Base-by-base conservation (phyloP, 140 eudicot species). In the Stevia rebaudiana region DNA sequence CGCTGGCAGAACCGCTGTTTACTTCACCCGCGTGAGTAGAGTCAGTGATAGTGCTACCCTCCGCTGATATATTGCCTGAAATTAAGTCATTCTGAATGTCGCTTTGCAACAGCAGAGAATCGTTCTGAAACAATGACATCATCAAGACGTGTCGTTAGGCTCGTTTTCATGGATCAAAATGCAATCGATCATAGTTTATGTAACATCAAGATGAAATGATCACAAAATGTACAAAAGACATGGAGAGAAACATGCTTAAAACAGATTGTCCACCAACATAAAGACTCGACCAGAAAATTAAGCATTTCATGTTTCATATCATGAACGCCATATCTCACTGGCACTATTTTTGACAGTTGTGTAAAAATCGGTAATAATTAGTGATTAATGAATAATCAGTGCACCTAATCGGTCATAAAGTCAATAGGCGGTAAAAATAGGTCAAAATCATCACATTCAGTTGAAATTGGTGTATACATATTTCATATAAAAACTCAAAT, bases 21-120 rank as follows among this genome's bases (percentile, higher is more conserved):
- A 91, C 86, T 76, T 91, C 98, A 73, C 85, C 98, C 67, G 56
- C 85, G 31, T 84, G 96, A 82, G 76, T 75, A 70, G 95, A 79
- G 67, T 85, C 96, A 3, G 82, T 78, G 19, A 86, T 39, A 40
- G 84, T 68, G 80, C 89, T 88, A 74, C 86, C 90, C 22, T 54
- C 82, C 59, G 76, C 82, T 50, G 78, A 83, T 21, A 75, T 49
- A 43, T 69, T 79, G 88, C 88, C 78, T 41, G 89, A 89, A 40
- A 84, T 76, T 67, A 86, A 77, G 58, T 83, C 87, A 40, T 75
- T 90, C 11, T 72, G 82, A 68, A 74, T 82, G 60, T 84, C 95
- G 48, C 67, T 59, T 22, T 81, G 81, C 68, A 73, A 69, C 44
- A 82, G 83, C 73, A 79, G 69, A 41, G 86, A 59, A 68, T 78